phyloP scores from a whole-genome alignment of 345 rosid genomes.

The Boechera divaricarpa region DNA sequence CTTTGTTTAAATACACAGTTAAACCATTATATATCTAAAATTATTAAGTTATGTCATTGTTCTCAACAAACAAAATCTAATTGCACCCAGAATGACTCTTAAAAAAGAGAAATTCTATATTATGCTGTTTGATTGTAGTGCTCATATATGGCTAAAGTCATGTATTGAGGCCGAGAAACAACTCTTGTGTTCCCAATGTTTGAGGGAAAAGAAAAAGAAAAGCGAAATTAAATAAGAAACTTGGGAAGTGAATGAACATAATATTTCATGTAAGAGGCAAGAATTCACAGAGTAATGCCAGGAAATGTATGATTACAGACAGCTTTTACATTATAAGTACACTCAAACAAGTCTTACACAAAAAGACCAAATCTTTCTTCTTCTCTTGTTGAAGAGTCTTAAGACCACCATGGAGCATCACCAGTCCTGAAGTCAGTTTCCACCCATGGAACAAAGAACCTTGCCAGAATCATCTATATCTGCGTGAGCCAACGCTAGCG shows the following conservation, averaged over 20 bases:
- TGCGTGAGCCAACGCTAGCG: constrained; percentile 89
- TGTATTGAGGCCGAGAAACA: no score
- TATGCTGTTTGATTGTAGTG: no score
- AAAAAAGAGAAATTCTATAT: no score
- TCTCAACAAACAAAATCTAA: not conserved
- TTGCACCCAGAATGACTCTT: not conserved
- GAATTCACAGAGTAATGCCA: constrained; percentile 46
- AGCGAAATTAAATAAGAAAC: not conserved
- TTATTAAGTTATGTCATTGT: not conserved
- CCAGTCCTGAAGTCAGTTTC: constrained; percentile 99
- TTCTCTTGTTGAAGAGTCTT: constrained; percentile 24
- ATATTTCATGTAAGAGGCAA: constrained; percentile 32
- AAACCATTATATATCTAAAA: fast-evolving
- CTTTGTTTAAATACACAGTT: fast-evolving
- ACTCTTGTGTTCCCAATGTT: no score
- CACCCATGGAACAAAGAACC: constrained; percentile 89
- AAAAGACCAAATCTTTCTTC: constrained; percentile 14
- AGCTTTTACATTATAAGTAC: constrained; percentile 37
- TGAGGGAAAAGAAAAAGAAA: not conserved
- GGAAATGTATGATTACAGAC: constrained; percentile 32
- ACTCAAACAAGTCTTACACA: constrained; percentile 17
- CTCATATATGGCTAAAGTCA: no score
- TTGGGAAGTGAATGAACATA: constrained; percentile 23
- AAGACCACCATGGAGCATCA: constrained; percentile 94
- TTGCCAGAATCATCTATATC: constrained; percentile 75